phyloP scores from a whole-genome alignment of 23 red algal genomes.

The Pyropia yezoensis region DNA sequence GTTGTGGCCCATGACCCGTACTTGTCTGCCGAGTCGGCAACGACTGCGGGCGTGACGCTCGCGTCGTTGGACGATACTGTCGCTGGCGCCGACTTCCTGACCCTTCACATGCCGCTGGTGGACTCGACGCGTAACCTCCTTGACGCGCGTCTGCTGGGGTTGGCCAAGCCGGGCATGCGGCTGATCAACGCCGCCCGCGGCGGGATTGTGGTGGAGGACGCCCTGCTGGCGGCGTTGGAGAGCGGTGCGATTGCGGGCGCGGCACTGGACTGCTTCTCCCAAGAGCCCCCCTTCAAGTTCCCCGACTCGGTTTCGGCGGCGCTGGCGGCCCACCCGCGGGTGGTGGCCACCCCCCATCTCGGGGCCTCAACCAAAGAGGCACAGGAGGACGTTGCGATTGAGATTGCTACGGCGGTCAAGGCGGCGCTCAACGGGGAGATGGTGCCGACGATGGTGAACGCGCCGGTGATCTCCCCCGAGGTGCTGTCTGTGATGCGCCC shows the following conservation, averaged over 20 bases:
- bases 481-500: constrained; percentile 62
- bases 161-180: constrained; percentile 64
- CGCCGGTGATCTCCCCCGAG: constrained; percentile 71
- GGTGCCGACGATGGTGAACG: constrained; percentile 94
- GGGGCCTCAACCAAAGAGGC: constrained; percentile 92
- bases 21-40: constrained; percentile 59
- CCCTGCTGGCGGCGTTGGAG: constrained; percentile 83
- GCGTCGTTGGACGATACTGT: constrained; percentile 40
- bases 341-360: constrained; percentile 95
- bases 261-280: constrained; percentile 80
- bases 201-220: constrained; percentile 81
- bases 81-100: constrained; percentile 70
- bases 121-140: constrained; percentile 64
- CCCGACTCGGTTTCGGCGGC: constrained; percentile 73
- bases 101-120: constrained; percentile 92
- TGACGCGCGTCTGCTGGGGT: constrained; percentile 36
- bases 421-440: constrained; percentile 73
- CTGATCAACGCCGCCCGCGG: constrained; percentile 92
- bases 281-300: constrained; percentile 81
- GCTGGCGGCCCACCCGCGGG: constrained; percentile 64
- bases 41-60: constrained; percentile 60
- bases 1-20: constrained; percentile 89
- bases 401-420: constrained; percentile 76
- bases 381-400: constrained; percentile 88
- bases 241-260: constrained; percentile 74